Percentiles rank a stretch among this genome's conserved stretches.
Conservation (phyloP, 345 rosid species). For the Cardamine occulta region DNA sequence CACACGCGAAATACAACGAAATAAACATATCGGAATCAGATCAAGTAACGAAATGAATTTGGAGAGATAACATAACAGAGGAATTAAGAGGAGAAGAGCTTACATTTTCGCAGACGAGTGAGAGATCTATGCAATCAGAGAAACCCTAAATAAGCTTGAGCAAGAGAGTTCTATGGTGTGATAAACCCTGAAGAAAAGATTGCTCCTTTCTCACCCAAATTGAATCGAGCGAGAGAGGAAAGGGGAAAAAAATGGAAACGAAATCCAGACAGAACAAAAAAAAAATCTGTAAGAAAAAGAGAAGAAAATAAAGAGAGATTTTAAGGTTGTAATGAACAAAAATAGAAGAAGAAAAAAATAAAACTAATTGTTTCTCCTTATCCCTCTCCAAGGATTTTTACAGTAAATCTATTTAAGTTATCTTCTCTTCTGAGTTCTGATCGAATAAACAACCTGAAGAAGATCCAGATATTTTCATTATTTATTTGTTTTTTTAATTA, state of each 20-base stretch:
- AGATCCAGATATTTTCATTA: conserved; percentile 37
- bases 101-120: conserved; percentile 33
- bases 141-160: conserved; percentile 13
- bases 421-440: neutral
- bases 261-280: conserved; percentile 13
- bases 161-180: conserved; percentile 31
- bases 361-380: conserved; percentile 21
- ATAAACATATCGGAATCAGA: neutral
- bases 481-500: neutral
- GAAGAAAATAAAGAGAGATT: neutral
- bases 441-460: conserved; percentile 39
- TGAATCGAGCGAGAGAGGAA: conserved; percentile 38
- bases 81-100: conserved; percentile 22
- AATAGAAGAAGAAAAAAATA: neutral
- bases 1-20: neutral
- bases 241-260: neutral
- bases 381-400: conserved; percentile 23
- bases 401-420: conserved; percentile 30
- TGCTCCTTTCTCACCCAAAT: conserved; percentile 35
- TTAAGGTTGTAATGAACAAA: conserved; percentile 38
- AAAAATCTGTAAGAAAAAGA: neutral
- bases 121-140: conserved; percentile 24
- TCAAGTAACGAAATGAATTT: neutral
- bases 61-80: neutral
- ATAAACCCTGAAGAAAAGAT: conserved; percentile 47